Base-by-base conservation (phyloP, 148 eudicot species). In the Rhododendron mucronatum region DNA sequence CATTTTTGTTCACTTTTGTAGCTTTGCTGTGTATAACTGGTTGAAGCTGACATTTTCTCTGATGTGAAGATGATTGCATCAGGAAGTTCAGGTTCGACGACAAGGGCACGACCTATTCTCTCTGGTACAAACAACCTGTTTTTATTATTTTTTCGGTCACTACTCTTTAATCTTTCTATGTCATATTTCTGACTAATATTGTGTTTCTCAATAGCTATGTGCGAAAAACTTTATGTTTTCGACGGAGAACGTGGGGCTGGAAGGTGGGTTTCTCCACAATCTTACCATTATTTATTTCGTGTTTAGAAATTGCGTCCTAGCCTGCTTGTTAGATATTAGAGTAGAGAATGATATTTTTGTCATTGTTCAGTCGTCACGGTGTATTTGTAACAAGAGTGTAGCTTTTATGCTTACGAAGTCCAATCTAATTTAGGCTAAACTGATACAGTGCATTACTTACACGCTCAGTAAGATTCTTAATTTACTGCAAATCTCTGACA, bases 231-330 rank as follows among this genome's bases (percentile, higher is more conserved):
- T 78, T 92, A 89, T 85, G 61, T 91, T 33, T 92, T 96, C 87
- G 96, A 95, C 83, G 97, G 96, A 71, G 97, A 92, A 81, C 87
- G 90, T 82, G 96, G 97, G 84, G 97, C 96, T 87, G 97, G 95
- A 91, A 94, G 99, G 99, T 95, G 81, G 59, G 90, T 83, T 86
- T 87, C 87, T 87, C 86, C 15, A 37, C 9, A 16, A 16, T 39
- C 57, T 48, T 78, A 37, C n/a, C 37, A 74, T 30, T 53, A 61
- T 79, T 13, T 50, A 26, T 78, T 26, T 74, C 48, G 51, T 80
- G 45, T 33, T 51, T 47, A 18, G 18, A 45, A 61, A 63, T 78
- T 26, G 18, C 76, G 33, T 78, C 51, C n/a, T 41, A 21, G 26
- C 23, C 26, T 83, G 75, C 57, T 76, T 79, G 82, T 48, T 35